Conservation (phyloP, 2,329 filamentous ascomycete genomes). For the Cladosporium phlei region DNA sequence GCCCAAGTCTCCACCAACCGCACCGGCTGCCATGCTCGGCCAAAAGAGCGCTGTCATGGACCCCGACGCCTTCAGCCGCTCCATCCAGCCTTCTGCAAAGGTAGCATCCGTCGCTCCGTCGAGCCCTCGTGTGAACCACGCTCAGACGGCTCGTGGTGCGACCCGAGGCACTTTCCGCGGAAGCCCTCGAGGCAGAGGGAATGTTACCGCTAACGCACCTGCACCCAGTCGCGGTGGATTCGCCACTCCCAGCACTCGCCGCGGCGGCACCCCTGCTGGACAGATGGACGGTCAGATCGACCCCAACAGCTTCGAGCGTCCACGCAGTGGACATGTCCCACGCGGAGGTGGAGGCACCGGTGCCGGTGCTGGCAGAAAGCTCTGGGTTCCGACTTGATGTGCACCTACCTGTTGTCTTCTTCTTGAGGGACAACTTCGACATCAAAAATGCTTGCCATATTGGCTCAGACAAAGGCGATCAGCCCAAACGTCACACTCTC, state of each 20-base stretch:
- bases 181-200: slow-evolving; percentile 7
- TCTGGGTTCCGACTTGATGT: slow-evolving; percentile 14
- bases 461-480: neutral
- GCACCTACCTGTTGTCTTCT: neutral
- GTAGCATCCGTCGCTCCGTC: slow-evolving; percentile 15
- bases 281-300: slow-evolving; percentile 30
- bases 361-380: slow-evolving; percentile 9
- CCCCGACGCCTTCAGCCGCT: slow-evolving; percentile 41
- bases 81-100: slow-evolving; percentile 16
- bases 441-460: neutral
- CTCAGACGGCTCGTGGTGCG: slow-evolving; percentile 18
- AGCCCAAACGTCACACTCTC: too few relatives aligned
- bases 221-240: slow-evolving; percentile 22
- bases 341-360: slow-evolving; percentile 1
- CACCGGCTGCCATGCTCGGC: slow-evolving; percentile 29
- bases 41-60: slow-evolving; percentile 37
- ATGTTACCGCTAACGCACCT: slow-evolving; percentile 5
- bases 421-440: neutral
- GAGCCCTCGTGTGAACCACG: slow-evolving; percentile 13
- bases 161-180: slow-evolving; percentile 23
- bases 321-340: slow-evolving; percentile 37
- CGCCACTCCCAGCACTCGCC: slow-evolving; percentile 6
- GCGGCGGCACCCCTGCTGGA: slow-evolving; percentile 11
- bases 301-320: slow-evolving; percentile 34
- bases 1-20: slow-evolving; percentile 25